These are phyloP conservation scores for Vanrija pseudolonga DNA, from an alignment of 1,284 basidiomycete species.

Conservation along the genomic window DNA sequence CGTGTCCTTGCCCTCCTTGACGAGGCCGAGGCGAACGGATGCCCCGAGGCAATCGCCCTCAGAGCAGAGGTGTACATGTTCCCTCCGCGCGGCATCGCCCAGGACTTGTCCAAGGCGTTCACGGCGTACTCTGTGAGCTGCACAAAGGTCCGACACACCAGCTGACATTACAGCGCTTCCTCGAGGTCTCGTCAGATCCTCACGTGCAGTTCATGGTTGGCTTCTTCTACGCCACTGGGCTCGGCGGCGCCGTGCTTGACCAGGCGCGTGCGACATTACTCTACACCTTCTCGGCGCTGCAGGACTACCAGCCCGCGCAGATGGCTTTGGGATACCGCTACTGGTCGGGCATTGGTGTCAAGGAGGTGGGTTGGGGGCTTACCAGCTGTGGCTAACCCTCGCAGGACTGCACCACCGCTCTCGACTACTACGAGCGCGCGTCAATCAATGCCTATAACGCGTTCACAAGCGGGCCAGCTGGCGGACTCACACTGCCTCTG, in stretches of 20 bases:
- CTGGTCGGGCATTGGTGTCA: conserved; percentile 88
- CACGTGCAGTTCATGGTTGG: conserved; percentile 77
- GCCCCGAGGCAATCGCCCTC: conserved; percentile 67
- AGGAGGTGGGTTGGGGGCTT: conserved; percentile 53
- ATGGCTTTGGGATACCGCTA: conserved; percentile 93
- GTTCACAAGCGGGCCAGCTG: conserved; percentile 82
- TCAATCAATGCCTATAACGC: conserved; percentile 74
- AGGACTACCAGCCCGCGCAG: conserved; percentile 78
- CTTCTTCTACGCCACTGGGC: conserved; percentile 83
- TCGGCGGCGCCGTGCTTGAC: conserved; percentile 57
- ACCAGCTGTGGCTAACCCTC: not conserved
- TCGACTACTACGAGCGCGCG: conserved; percentile 82
- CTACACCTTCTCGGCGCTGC: conserved; percentile 87
- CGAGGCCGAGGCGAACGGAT: conserved; percentile 72
- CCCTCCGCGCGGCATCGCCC: conserved; percentile 40
- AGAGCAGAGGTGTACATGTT: conserved; percentile 66
- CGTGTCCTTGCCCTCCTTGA: conserved; percentile 71
- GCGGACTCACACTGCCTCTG: conserved; percentile 79
- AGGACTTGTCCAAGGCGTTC: conserved; percentile 36
- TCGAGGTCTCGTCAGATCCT: conserved; percentile 58
- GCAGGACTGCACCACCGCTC: conserved; percentile 67
- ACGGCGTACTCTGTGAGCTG: conserved; percentile 2
- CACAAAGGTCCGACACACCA: no score
- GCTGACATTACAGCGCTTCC: conserved; percentile 1
- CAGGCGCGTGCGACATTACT: conserved; percentile 69